phyloP scores from a whole-genome alignment of 2,329 filamentous ascomycete genomes.

The Talaromyces sp. region DNA sequence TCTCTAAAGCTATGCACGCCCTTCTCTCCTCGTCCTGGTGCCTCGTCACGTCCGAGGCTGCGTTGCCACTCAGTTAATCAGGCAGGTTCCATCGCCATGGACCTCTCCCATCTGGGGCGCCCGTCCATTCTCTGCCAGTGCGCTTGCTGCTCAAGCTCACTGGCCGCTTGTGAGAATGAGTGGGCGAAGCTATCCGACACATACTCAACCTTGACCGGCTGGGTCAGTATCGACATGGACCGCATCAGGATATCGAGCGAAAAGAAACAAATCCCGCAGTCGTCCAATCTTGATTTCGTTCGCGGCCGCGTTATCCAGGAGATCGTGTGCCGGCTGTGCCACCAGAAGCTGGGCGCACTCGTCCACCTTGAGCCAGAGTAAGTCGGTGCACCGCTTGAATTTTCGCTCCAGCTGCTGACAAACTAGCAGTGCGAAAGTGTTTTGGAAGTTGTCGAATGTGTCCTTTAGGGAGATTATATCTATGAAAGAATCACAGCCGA shows the following conservation, averaged over 20 bases:
- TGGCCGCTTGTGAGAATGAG: constrained; percentile 37
- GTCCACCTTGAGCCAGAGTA: constrained; percentile 32
- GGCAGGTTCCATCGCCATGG: constrained; percentile 18
- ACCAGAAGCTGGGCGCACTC: constrained; percentile 32
- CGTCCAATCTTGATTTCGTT: constrained; percentile 28
- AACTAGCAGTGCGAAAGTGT: constrained; percentile 27
- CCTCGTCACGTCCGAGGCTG: neutral
- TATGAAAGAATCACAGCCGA: constrained; percentile 32
- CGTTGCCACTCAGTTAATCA: neutral
- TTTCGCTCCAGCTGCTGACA: neutral
- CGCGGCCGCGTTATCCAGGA: constrained; percentile 33
- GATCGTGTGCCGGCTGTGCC: constrained; percentile 32
- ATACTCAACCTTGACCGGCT: constrained; percentile 30
- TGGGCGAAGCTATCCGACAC: constrained; percentile 35
- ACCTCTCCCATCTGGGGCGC: constrained; percentile 28
- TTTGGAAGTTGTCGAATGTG: constrained; percentile 36
- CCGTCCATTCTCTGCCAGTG: constrained; percentile 36
- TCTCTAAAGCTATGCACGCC: neutral
- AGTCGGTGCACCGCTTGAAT: constrained; percentile 5
- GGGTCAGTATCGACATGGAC: constrained; percentile 33
- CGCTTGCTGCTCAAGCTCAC: constrained; percentile 33
- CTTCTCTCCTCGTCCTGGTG: neutral
- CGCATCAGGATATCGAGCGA: constrained; percentile 32
- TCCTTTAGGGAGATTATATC: constrained; percentile 35
- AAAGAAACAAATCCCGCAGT: constrained; percentile 30